phyloP scores from a whole-genome alignment of 192 early-diverging fungal genomes.

The Paraglomus occultum region DNA sequence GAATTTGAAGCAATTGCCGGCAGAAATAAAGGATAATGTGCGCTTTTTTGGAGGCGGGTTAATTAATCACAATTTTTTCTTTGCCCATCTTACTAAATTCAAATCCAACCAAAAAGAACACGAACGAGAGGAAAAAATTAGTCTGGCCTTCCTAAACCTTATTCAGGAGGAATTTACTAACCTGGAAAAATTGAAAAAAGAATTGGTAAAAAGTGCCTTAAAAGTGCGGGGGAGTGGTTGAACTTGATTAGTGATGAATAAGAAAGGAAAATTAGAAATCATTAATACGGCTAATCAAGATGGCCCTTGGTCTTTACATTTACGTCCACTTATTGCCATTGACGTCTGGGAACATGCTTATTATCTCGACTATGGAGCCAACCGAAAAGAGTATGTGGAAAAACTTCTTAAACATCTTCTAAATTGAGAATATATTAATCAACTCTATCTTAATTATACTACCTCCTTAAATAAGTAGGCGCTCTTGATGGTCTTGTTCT shows the following conservation, averaged over 20 bases:
- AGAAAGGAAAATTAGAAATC: background rate
- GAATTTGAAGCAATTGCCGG: constrained; percentile 3
- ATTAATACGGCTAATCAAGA: constrained; percentile 17
- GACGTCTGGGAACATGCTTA: constrained; percentile 23
- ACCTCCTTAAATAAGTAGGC: background rate
- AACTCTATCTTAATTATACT: constrained; percentile 7
- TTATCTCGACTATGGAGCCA: constrained; percentile 12
- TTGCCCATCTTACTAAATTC: background rate
- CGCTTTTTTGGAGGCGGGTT: constrained; percentile 12
- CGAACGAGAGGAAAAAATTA: constrained; percentile 16
- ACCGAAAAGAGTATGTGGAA: background rate
- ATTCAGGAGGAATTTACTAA: constrained; percentile 12
- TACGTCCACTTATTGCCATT: constrained; percentile 1
- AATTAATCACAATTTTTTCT: constrained; percentile 25
- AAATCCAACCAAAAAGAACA: no score
- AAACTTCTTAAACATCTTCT: background rate
- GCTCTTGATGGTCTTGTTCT: background rate
- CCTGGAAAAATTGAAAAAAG: constrained; percentile 15
- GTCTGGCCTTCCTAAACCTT: background rate
- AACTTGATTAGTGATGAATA: background rate
- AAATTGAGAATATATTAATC: constrained; percentile 20
- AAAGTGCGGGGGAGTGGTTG: constrained; percentile 14
- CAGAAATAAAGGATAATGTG: constrained; percentile 9
- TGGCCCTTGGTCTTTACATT: background rate
- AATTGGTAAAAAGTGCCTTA: constrained; percentile 12